These are phyloP conservation scores for Arabis alpina DNA, from an alignment of 345 rosid genomes.

Conservation along the genomic window DNA sequence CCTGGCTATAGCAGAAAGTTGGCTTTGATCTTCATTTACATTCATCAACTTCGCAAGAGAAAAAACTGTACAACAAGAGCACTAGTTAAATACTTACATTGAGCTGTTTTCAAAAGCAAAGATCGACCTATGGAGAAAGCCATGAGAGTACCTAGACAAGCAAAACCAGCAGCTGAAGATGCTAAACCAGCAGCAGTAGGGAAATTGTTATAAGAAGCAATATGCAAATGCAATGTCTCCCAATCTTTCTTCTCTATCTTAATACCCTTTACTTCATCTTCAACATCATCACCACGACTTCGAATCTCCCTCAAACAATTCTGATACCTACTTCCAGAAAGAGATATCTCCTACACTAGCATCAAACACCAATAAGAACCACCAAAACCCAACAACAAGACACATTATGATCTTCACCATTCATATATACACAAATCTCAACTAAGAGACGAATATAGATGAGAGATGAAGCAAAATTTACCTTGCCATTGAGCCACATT, in stretches of 20 bases:
- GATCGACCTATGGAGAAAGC: not conserved
- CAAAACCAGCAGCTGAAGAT: conserved; percentile 97
- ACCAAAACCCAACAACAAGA: not conserved
- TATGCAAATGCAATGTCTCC: conserved; percentile 77
- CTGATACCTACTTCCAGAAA: conserved; percentile 85
- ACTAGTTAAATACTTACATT: not conserved
- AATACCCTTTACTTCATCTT: conserved; percentile 75
- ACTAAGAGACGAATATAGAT: not conserved
- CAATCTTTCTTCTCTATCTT: conserved; percentile 80
- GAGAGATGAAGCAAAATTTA: conserved; percentile 20
- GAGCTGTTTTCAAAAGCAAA: conserved; percentile 15
- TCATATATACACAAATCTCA: not conserved
- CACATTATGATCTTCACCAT: not conserved
- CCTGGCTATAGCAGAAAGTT: conserved; percentile 97
- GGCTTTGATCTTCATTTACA: conserved; percentile 73
- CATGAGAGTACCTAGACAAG: conserved; percentile 71
- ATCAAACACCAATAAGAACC: conserved; percentile 19
- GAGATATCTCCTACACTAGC: conserved; percentile 83
- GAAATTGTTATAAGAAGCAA: conserved; percentile 89
- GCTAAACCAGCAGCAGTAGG: conserved; percentile 99
- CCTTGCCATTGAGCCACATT: conserved; percentile 99
- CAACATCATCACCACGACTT: conserved; percentile 68
- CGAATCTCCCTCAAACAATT: conserved; percentile 85
- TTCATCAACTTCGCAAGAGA: conserved; percentile 94
- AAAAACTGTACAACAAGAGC: conserved; percentile 55